These are phyloP conservation scores for Kodamaea plutei DNA, from an alignment of 1,139 yeast genomes.

Conservation along the genomic window DNA sequence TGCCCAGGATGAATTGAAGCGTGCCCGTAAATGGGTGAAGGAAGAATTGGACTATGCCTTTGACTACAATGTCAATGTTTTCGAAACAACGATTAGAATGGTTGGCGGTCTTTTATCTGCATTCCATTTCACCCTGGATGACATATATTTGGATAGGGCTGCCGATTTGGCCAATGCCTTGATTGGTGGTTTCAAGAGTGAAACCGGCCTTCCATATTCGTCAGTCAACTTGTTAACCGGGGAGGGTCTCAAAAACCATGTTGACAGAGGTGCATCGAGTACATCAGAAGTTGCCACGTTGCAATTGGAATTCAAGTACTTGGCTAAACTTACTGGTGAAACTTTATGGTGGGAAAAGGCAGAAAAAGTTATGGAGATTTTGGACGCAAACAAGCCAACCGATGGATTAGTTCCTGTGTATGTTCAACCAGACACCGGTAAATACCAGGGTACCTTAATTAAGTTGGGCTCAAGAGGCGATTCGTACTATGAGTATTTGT, in stretches of 20 bases:
- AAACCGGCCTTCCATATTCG: constrained; percentile 71
- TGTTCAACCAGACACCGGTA: constrained; percentile 71
- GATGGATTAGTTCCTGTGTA: constrained; percentile 84
- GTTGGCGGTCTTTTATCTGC: constrained; percentile 89
- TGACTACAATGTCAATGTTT: constrained; percentile 74
- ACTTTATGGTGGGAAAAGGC: constrained; percentile 70
- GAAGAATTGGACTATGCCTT: constrained; percentile 48
- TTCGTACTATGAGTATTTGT: constrained; percentile 84
- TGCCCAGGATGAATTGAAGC: constrained; percentile 56
- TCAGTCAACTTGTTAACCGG: constrained; percentile 71
- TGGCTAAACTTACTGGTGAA: constrained; percentile 79
- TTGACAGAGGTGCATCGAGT: constrained; percentile 65
- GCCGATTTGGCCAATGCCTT: constrained; percentile 65
- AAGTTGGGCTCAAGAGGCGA: constrained; percentile 91
- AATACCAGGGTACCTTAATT: constrained; percentile 59
- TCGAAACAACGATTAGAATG: constrained; percentile 93
- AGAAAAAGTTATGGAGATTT: constrained; percentile 65
- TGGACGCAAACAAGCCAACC: constrained; percentile 53
- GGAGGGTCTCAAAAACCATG: constrained; percentile 57
- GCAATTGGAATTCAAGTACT: constrained; percentile 83
- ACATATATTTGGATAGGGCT: constrained; percentile 73
- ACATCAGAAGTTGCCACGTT: constrained; percentile 90
- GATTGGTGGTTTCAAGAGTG: constrained; percentile 61
- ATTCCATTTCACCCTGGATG: constrained; percentile 65
- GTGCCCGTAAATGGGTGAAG: constrained; percentile 74